Conservation (phyloP, 495 filamentous ascomycete genomes). For the Neurospora sp. region DNA sequence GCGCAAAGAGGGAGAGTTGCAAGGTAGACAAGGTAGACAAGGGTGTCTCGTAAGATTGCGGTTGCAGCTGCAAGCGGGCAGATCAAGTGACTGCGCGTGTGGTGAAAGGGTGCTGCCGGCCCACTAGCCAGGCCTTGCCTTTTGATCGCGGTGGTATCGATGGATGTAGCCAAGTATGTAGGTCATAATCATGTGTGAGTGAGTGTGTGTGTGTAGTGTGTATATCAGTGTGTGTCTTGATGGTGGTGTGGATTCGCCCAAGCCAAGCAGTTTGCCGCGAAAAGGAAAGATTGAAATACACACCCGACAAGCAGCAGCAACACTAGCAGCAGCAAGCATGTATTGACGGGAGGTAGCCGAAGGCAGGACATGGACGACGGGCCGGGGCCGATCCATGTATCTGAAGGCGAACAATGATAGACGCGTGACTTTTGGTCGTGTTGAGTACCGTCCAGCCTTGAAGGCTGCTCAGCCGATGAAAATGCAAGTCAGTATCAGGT, state of each 20-base stretch:
- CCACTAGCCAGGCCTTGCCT: not conserved
- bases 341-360: not conserved
- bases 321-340: not conserved
- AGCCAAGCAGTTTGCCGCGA: not conserved
- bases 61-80: slow-evolving; percentile 20
- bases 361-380: not conserved
- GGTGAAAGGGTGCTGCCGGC: slow-evolving; percentile 2
- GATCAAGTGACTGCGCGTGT: slow-evolving; percentile 25
- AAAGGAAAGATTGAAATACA: not conserved
- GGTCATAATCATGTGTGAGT: not conserved
- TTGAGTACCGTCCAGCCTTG: not conserved
- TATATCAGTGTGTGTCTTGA: not conserved
- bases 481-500: not conserved
- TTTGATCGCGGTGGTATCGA: not conserved
- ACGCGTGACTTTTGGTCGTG: not conserved
- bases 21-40: slow-evolving; percentile 6
- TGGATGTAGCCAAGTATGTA: not conserved
- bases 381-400: not conserved
- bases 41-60: slow-evolving; percentile 12
- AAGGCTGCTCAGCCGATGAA: not conserved
- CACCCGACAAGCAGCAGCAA: not conserved
- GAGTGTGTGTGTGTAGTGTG: not conserved
- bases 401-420: not conserved
- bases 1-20: not conserved
- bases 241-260: not conserved